These are phyloP conservation scores for Elsinoe fawcettii DNA, from an alignment of 2,329 filamentous ascomycete genomes.

Conservation along the genomic window DNA sequence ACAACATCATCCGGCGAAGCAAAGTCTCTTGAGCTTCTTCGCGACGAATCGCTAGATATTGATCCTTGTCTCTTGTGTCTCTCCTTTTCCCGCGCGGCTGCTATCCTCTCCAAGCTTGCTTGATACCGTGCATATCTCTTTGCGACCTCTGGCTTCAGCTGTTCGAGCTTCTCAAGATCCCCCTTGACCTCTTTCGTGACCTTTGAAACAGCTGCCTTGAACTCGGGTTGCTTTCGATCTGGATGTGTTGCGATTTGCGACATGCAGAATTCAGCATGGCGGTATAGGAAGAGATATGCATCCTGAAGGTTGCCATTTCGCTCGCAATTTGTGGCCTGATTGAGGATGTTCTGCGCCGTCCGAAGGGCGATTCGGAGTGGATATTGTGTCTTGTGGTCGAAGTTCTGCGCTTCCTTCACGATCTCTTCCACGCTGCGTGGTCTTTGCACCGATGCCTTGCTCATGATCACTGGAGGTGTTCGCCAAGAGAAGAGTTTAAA, in stretches of 20 bases:
- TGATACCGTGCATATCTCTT: conserved; percentile 62
- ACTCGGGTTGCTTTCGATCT: conserved; percentile 58
- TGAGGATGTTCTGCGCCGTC: conserved; percentile 68
- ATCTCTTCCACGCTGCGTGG: conserved; percentile 74
- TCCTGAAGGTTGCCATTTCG: conserved; percentile 78
- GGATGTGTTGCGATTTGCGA: conserved; percentile 69
- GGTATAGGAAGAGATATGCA: conserved; percentile 84
- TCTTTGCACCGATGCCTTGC: conserved; percentile 10
- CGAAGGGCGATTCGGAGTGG: conserved; percentile 74
- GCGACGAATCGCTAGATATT: conserved; percentile 4
- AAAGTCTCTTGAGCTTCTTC: conserved; percentile 15
- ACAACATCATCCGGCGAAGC: conserved; percentile 15
- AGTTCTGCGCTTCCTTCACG: conserved; percentile 64
- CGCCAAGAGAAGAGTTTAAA: background rate
- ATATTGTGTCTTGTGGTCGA: conserved; percentile 70
- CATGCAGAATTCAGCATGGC: conserved; percentile 78
- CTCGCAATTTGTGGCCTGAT: conserved; percentile 82
- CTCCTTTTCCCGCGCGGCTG: conserved; percentile 24
- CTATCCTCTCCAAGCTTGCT: conserved; percentile 40
- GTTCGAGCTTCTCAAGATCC: conserved; percentile 65
- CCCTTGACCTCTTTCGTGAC: conserved; percentile 55
- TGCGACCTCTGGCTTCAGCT: conserved; percentile 70
- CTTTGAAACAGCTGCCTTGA: conserved; percentile 44
- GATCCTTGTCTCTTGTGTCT: conserved; percentile 17
- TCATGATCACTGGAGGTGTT: background rate